Evolutionary conservation across 2,329 filamentous ascomycete genomes (phyloP), one percentile per base, ranked within the genome.

Genomic region (Alternaria incomplexa): DNA sequence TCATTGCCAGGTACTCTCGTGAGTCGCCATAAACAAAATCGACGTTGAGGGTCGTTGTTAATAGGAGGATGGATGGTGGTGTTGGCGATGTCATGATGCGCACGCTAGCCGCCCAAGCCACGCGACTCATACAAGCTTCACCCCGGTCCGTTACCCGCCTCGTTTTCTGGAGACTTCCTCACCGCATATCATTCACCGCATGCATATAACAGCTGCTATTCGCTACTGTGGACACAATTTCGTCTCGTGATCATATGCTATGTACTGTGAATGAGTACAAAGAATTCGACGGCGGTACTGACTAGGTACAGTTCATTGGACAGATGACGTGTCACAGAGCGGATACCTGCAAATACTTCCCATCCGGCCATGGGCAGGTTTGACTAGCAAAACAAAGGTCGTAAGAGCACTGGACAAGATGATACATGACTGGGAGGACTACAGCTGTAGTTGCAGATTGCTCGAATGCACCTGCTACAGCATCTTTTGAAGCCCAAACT

Each of bases 1-100:
- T 66, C 73, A 77, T 77, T 51, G 65, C 65, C 67, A 52, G 40
- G 28, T 23, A 52, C 30, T 63, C 22, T 56, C 32, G 32, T 51
- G 25, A 30, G 17, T 50, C 28, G 61, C 68, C 68, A 70, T 70
- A 56, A 62, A 61, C 45, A 52, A 55, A 46, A 63, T 43, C 48
- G 45, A 50, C 51, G 62, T 63, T 36, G 57, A 36, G 46, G 46
- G 40, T 51, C 46, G 58, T 55, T 52, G 54, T 54, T 25, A 56
- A 61, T 53, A 51, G 32, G 56, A 59, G 55, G 55, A 62, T 13
- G 30, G 48, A 48, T 17, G 25, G 11, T 57, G 30, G 50, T 32
- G 44, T n/a, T 54, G 59, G 60, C 56, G 30, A 62, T 62, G 60
- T 62, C 60, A 62, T 59, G 30, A 50, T 59, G 20, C 56, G 50